These are phyloP conservation scores for Oenanthe javanica DNA, from an alignment of 140 eudicot species.

Conservation along the genomic window DNA sequence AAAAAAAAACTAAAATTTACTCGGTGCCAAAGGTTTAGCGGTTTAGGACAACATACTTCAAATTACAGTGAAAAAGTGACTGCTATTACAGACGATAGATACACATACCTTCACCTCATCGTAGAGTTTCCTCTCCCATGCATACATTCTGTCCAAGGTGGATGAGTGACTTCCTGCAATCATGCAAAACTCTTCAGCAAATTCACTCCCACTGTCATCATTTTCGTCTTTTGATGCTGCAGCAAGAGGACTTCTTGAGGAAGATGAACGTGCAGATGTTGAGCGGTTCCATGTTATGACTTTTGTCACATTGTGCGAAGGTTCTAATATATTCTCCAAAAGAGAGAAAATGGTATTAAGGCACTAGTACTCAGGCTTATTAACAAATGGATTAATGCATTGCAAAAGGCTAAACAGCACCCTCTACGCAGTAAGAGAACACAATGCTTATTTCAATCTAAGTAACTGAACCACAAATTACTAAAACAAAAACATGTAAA, in stretches of 20 bases:
- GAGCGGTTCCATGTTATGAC: constrained; percentile 85
- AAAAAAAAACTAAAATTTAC: neutral
- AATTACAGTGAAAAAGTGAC: neutral
- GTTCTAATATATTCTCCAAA: constrained; percentile 22
- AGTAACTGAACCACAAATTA: neutral
- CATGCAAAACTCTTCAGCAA: constrained; percentile 85
- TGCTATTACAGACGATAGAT: neutral
- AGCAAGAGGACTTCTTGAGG: constrained; percentile 84
- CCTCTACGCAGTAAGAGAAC: neutral
- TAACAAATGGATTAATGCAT: neutral
- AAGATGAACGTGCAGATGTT: constrained; percentile 79
- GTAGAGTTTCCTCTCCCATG: constrained; percentile 97
- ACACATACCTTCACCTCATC: constrained; percentile 92
- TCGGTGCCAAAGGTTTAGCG: neutral
- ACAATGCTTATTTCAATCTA: neutral
- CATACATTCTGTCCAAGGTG: constrained; percentile 83
- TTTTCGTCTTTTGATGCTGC: constrained; percentile 54
- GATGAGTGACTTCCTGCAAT: constrained; percentile 97
- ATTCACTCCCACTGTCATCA: constrained; percentile 85
- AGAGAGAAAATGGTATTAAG: neutral
- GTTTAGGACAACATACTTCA: neutral
- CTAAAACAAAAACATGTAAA: neutral
- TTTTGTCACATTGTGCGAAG: constrained; percentile 46
- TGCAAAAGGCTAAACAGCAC: neutral
- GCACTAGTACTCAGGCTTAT: neutral